Conservation (phyloP, 106 monocot genomes). For the Vanilla planifolia region DNA sequence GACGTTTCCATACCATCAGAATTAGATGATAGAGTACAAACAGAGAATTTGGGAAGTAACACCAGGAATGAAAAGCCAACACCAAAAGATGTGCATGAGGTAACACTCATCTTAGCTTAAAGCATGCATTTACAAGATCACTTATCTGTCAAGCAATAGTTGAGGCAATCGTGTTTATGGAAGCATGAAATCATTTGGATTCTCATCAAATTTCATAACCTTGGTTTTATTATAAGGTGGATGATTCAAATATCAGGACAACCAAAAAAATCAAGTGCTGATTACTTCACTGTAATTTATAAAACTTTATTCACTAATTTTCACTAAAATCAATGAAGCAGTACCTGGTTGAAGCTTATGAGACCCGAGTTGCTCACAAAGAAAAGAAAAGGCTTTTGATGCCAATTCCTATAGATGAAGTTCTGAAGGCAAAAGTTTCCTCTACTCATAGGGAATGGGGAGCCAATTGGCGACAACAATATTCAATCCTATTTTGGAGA, state of each 20-base stretch:
- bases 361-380: slow-evolving; percentile 54
- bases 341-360: slow-evolving; percentile 84
- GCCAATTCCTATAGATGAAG: slow-evolving; percentile 46
- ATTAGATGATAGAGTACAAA: slow-evolving; percentile 57
- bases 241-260: no score
- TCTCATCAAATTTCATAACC: no score
- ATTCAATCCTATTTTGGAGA: slow-evolving; percentile 57
- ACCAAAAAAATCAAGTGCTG: no score
- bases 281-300: no score
- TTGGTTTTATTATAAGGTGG: no score
- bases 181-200: no score
- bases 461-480: slow-evolving; percentile 80
- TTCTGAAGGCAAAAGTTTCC: slow-evolving; percentile 40
- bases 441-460: slow-evolving; percentile 75
- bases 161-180: no score
- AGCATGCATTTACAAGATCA: no score
- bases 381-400: slow-evolving; percentile 42
- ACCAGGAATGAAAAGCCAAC: slow-evolving; percentile 42
- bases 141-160: no score
- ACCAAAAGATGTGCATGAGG: slow-evolving; percentile 68
- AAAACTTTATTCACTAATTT: background rate
- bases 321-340: slow-evolving; percentile 23
- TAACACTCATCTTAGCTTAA: slow-evolving; percentile 13
- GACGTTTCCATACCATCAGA: slow-evolving; percentile 63
- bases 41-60: slow-evolving; percentile 29